Evolutionary conservation across 768 basidiomycete genomes (phyloP).

Genomic region (Coprinopsis marcescibilis): DNA sequence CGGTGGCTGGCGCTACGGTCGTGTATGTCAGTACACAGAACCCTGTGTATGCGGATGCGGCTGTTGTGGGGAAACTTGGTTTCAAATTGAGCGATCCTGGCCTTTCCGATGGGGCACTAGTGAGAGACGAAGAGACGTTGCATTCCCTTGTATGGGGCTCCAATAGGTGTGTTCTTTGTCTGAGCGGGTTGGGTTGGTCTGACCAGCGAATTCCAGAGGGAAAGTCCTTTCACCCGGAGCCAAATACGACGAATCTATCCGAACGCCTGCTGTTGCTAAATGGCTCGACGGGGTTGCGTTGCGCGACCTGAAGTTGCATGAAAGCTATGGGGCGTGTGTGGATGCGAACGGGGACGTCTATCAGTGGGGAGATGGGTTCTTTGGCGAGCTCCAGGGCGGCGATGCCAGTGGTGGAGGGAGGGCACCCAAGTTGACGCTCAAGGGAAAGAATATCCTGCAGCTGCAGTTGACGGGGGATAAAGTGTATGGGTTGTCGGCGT

Average conservation of each 20-base stretch:
- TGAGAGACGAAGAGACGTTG: slow-evolving; percentile 27
- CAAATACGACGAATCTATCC: slow-evolving; percentile 35
- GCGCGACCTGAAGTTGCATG: slow-evolving; percentile 65
- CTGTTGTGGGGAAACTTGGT: too few relatives aligned
- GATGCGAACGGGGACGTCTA: slow-evolving; percentile 78
- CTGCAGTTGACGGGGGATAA: slow-evolving; percentile 54
- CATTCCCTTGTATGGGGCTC: slow-evolving; percentile 68
- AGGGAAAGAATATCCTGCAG: slow-evolving; percentile 68
- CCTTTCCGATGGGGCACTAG: background rate
- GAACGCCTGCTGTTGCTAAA: slow-evolving; percentile 41
- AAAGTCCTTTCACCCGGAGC: slow-evolving; percentile 37
- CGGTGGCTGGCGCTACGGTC: too few relatives aligned
- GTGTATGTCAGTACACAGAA: too few relatives aligned
- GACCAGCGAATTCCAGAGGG: slow-evolving; percentile 28
- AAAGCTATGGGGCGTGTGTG: slow-evolving; percentile 65
- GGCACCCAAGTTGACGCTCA: slow-evolving; percentile 50
- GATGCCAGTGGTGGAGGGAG: slow-evolving; percentile 4
- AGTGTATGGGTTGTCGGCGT: slow-evolving; percentile 74
- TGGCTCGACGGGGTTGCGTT: slow-evolving; percentile 69
- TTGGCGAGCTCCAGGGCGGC: slow-evolving; percentile 26
- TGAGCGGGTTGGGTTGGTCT: background rate
- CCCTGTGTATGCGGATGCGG: too few relatives aligned
- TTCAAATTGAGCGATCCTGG: background rate
- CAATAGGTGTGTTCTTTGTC: slow-evolving; percentile 47
- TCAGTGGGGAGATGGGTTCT: slow-evolving; percentile 75